Base-by-base conservation (phyloP, 805 yeast genomes). In the Nakazawaea siamensis region DNA sequence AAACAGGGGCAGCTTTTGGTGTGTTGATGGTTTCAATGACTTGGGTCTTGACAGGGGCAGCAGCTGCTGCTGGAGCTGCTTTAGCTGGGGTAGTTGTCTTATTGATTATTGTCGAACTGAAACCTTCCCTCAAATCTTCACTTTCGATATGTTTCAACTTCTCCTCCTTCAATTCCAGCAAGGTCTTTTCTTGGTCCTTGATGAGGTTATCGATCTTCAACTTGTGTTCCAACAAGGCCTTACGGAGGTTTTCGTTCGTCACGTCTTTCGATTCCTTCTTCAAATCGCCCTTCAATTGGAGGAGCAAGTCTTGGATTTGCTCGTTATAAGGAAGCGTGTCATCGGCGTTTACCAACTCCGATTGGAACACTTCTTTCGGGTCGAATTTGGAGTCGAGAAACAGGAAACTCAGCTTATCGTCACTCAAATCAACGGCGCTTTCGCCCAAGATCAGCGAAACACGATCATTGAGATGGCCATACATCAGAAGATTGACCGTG, bases 111-210 rank as follows among this genome's bases (percentile, higher is more conserved):
- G 95, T 80, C 28, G 83, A 74, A 52, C 90, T 94, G 65, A 85
- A 92, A 0, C 96, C 97, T 11, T 92, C 86, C 46, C 76, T 92
- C 27, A 87, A 70, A 57, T 90, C 98, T 12, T 88, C 97, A 34
- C 92, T 79, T 3, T 94, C 78, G 44, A 92, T 88, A 52, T 84
- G 81, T 31, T 64, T 51, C 10, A 75, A 65, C 50, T 83, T 82
- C 49, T 88, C 95, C 44, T 73, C 68, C 45, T 73, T 66, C 37
- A 92, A 64, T 23, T 72, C 73, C 27, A 69, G 75, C 44, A 87
- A 62, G 54, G 83, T 86, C 34, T 72, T 70, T 17, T 69, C 65
- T 39, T 83, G 86, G 41, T 74, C 76, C 17, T 59, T 59, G 40
- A 80, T 64, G 4, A 84, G 81, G 18, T 71, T 71, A 34, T 71